Base-by-base conservation (phyloP, 345 rosid species). In the Gossypium arboreum region DNA sequence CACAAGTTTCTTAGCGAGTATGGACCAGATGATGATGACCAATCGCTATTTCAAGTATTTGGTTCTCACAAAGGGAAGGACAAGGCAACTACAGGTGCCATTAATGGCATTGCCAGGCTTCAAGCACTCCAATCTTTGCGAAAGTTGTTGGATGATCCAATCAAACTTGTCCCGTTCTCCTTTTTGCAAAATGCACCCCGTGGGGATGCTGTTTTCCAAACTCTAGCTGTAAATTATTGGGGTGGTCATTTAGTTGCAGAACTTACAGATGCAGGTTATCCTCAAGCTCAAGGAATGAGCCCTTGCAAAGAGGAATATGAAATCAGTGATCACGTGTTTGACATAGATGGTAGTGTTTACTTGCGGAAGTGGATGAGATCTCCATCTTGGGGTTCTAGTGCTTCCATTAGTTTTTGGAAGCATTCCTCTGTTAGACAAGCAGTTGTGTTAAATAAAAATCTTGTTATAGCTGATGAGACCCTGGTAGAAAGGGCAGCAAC, bases 291-390 rank as follows among this genome's bases (percentile, higher is more conserved):
- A 73, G 84, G 62, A 69, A 61, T 29, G 17, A 75, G 71, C 71
- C 44, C 83, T 74, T 80, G 87, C n/a, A 82, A 84, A 78, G 90
- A 77, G 77, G 67, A 65, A 51, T 76, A 75, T 51, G 94, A 88
- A 83, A 78, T 81, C 51, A 83, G 76, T 17, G 77, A 83, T 87
- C 87, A 88, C 64, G 89, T 76, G 22, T 81, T 83, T 81, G 93
- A 95, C 84, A 81, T 91, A 50, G 99, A 95, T 79, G 99, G 97
- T 73, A 92, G 98, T 82, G 88, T 91, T 77, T 95, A 88, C 90
- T 82, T 92, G 85, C 81, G 78, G 79, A 92, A 77, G 73, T 95
- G 99, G 99, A 91, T 88, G 97, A 91, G 83, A 79, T 91, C 97
- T 81, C 92, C 92, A 1, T 89, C 96, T 69, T 95, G 99, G 98